These are phyloP conservation scores for Furcasterigmium furcatum DNA, from an alignment of 2,329 filamentous ascomycete species.

Conservation along the genomic window DNA sequence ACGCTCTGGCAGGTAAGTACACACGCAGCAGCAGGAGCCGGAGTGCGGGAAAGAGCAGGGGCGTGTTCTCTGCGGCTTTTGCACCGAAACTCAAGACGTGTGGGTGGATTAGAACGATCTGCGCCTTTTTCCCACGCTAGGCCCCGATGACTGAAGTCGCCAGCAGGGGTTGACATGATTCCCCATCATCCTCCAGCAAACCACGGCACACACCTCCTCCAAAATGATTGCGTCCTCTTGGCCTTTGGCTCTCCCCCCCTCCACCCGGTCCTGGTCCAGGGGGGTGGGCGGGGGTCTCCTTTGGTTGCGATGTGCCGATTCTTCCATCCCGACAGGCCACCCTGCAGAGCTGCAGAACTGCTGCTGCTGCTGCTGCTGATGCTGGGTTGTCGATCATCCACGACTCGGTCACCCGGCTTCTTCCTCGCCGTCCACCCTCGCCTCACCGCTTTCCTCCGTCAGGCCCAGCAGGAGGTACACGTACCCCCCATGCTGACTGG, in stretches of 20 bases:
- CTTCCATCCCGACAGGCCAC: neutral
- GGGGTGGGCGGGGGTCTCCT: neutral
- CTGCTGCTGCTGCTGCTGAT: neutral
- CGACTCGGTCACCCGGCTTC: neutral
- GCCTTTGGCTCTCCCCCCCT: neutral
- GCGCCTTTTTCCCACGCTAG: neutral
- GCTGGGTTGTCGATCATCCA: neutral
- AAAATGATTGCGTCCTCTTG: neutral
- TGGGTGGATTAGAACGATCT: neutral
- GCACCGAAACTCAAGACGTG: neutral
- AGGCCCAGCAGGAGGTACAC: no score
- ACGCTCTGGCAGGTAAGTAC: no score
- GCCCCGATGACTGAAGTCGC: neutral
- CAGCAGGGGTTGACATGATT: neutral
- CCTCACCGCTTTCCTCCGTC: no score
- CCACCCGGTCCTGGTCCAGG: neutral
- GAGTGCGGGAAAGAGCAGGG: neutral
- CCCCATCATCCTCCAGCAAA: neutral
- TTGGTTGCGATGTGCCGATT: constrained; percentile 1
- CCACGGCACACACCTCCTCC: neutral
- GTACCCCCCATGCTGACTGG: no score
- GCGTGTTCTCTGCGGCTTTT: neutral
- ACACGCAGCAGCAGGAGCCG: no score
- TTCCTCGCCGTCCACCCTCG: neutral
- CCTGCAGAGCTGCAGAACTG: neutral